phyloP scores from a whole-genome alignment of 192 early-diverging fungal genomes.

The Backusella macrospora region DNA sequence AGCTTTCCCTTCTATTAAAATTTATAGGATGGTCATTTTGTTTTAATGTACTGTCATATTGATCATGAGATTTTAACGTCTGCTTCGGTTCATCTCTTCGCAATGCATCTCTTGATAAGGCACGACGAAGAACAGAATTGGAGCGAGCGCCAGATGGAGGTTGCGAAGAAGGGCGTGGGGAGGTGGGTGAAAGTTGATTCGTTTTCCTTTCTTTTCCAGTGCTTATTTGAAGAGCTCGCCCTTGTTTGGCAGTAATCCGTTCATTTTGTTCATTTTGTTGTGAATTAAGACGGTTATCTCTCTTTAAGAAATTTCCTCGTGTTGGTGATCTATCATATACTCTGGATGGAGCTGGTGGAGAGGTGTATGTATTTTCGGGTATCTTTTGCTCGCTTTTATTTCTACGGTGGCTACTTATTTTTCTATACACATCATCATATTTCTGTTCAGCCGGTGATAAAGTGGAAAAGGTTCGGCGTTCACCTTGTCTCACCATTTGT shows the following conservation, averaged over 20 bases:
- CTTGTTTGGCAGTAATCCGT: not conserved
- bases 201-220: not conserved
- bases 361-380: not conserved
- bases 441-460: slow-evolving; percentile 39
- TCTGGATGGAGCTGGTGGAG: not conserved
- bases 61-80: not conserved
- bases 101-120: slow-evolving; percentile 13
- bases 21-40: not conserved
- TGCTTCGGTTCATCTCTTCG: slow-evolving; percentile 14
- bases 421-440: slow-evolving; percentile 44
- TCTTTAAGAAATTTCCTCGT: not conserved
- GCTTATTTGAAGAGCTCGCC: not conserved
- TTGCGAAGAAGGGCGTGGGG: not conserved
- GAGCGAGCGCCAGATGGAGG: not conserved
- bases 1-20: slow-evolving; percentile 10
- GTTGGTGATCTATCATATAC: not conserved
- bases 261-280: slow-evolving; percentile 10
- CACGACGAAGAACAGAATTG: slow-evolving; percentile 4
- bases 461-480: slow-evolving; percentile 35
- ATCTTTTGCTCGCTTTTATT: slow-evolving; percentile 8
- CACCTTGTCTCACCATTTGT: slow-evolving; percentile 36
- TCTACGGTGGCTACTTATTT: slow-evolving; percentile 3
- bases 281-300: not conserved
- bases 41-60: not conserved
- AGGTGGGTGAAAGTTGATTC: not conserved